Percentiles rank a stretch among this genome's conserved stretches.
Evolutionary conservation across 148 eudicot genomes (phyloP).

Genomic region (Dysphania ambrosioides): DNA sequence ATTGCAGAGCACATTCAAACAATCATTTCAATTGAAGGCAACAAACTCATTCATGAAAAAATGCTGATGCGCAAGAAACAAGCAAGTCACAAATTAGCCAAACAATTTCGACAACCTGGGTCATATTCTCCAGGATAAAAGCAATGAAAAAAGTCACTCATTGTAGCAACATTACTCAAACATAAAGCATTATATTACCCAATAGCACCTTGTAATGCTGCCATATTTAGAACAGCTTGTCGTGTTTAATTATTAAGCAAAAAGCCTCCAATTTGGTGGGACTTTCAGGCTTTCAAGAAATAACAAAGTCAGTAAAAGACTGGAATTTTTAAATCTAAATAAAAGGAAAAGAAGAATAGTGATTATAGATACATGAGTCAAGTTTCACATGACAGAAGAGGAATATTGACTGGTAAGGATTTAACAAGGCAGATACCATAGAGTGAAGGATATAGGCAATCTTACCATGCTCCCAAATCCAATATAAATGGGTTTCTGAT

Average conservation of each 20-base stretch:
- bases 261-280: not conserved
- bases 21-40: no score
- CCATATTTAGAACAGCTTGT: no score
- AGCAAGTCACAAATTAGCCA: no score
- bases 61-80: no score
- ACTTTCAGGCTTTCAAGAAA: not conserved
- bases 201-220: no score
- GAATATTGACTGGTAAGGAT: not conserved
- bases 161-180: no score
- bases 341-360: not conserved
- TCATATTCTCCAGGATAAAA: no score
- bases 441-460: not conserved
- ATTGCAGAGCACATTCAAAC: no score
- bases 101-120: no score
- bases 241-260: not conserved
- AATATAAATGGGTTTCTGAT: constrained; percentile 74
- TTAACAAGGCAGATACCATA: not conserved
- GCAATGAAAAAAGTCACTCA: no score
- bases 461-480: constrained; percentile 99
- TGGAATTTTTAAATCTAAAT: not conserved
- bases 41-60: no score
- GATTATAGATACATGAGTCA: not conserved
- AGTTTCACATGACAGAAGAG: not conserved
- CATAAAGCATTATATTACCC: no score
- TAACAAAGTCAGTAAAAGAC: not conserved